Base-by-base conservation (phyloP, 2,329 filamentous ascomycete species). In the Pseudocercospora fijiensis region DNA sequence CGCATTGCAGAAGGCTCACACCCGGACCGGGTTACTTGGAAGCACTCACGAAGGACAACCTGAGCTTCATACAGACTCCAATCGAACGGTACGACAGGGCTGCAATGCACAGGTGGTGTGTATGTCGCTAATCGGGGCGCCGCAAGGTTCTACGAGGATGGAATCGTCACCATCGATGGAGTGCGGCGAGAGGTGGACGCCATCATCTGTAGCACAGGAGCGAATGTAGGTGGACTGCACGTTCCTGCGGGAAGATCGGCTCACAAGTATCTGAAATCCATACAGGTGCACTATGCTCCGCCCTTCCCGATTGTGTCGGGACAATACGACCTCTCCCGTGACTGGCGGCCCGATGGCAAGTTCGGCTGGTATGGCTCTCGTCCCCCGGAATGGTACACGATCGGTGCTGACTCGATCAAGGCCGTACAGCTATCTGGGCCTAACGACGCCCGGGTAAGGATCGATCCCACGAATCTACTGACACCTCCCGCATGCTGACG, bases 1-100 rank as follows among this genome's bases (percentile, higher is more conserved):
- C 79, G 2, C 81, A 81, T 1, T 84, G 82, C 62, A 74, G 81
- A 9, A 75, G 82, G 3, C 74, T 69, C n/a, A 69, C 83, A 0
- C 83, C 83, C 0, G 53, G 83, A 82, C 0, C 80, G 20, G 82
- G 82, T 0, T 85, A 83, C 67, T 78, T 85, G 8, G 80, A 84
- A 68, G 79, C 82, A 77, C 72, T 83, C 43, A 74, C 74, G 2
- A 66, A 78, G 58, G 73, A 76, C 10, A 84, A 85, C 53, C 80
- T 84, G 4, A 70, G 75, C n/a, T 76, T 78, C 5, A 76, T 82
- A 16, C 77, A 76, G 52, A 77, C 76, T 16, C 74, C 72, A 0
- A 79, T 83, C 61, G 68, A 71, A 37, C 63, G 67, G 65, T 68
- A 49, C 16, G 61, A 43, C 33, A n/a, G n/a, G 53, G 10, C 22